Evolutionary conservation across 192 early-diverging fungal species (phyloP).

Genomic region (Gigaspora rosea): DNA sequence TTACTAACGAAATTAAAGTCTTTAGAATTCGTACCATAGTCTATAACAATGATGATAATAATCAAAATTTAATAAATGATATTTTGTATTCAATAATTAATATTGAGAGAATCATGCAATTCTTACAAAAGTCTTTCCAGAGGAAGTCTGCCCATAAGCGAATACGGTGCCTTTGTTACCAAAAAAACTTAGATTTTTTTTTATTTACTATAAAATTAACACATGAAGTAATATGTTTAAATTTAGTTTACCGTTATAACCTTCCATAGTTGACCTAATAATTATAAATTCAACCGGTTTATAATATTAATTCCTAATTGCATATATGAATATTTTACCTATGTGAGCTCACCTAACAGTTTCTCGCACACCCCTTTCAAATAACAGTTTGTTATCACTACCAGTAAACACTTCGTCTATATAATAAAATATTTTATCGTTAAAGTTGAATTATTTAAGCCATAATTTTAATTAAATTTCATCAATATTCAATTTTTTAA

Average conservation of each 20-base stretch:
- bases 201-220: not conserved
- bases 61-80: not conserved
- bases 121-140: constrained; percentile 86
- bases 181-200: not conserved
- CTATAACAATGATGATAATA: constrained; percentile 29
- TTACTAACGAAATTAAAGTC: constrained; percentile 40
- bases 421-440: not conserved
- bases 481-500: not conserved
- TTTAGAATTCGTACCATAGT: constrained; percentile 43
- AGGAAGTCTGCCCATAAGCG: constrained; percentile 97
- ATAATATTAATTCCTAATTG: not conserved
- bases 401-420: constrained; percentile 43
- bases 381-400: constrained; percentile 47
- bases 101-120: constrained; percentile 2
- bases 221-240: not conserved
- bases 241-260: constrained; percentile 77
- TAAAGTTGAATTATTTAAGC: not conserved
- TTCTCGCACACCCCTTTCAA: constrained; percentile 42
- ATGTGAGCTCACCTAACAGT: constrained; percentile 38
- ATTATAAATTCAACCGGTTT: not conserved
- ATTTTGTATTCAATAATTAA: not conserved
- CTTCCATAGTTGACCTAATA: constrained; percentile 68
- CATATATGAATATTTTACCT: too few species aligned
- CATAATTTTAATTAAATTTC: not conserved
- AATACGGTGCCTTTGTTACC: constrained; percentile 79